Evolutionary conservation across 2,329 filamentous ascomycete species (phyloP).

Genomic region (Neonectria coccinea): DNA sequence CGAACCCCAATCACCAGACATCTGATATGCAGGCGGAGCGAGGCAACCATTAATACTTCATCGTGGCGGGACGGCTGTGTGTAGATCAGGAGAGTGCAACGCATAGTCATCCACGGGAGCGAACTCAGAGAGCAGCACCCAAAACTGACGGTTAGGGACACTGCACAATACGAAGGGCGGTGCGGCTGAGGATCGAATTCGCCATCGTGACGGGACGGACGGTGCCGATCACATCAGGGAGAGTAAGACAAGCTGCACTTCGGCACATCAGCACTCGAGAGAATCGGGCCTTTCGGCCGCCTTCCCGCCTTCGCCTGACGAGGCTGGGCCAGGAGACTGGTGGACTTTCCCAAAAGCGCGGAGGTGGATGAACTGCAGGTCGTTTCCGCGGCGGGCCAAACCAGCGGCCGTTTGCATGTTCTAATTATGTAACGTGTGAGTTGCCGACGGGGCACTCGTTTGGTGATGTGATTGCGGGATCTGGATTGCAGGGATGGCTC

Average conservation of each 20-base stretch:
- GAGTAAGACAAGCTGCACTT: background rate
- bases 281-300: background rate
- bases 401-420: background rate
- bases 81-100: background rate
- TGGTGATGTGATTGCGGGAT: background rate
- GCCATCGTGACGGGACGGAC: background rate
- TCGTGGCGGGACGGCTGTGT: background rate
- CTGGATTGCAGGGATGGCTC: background rate
- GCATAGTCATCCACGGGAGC: background rate
- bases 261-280: background rate
- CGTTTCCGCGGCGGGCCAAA: background rate
- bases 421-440: background rate
- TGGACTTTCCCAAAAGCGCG: too few relatives aligned
- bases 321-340: background rate
- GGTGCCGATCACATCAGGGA: background rate
- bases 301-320: background rate
- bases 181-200: background rate
- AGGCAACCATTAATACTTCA: background rate
- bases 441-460: too few relatives aligned
- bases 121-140: background rate
- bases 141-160: background rate
- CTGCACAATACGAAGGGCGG: background rate
- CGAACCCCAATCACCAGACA: background rate
- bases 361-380: background rate
- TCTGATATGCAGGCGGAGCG: background rate